Conservation (phyloP, 192 early-diverging fungal species). For the Lobulomyces angularis region DNA sequence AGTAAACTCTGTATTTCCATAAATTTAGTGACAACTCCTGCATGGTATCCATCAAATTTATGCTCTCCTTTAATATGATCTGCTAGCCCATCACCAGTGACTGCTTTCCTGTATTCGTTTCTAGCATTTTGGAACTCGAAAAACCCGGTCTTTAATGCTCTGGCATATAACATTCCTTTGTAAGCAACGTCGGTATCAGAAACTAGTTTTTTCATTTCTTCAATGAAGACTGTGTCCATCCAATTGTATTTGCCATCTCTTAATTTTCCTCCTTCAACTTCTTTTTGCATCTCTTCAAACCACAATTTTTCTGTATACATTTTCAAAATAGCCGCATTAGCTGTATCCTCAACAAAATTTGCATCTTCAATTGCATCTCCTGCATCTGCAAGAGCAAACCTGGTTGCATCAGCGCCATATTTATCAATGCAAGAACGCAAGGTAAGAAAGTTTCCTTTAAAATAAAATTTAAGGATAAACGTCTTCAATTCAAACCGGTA, state of each 20-base stretch:
- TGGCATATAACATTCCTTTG: slow-evolving; percentile 70
- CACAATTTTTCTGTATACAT: slow-evolving; percentile 83
- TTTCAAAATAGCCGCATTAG: slow-evolving; percentile 89
- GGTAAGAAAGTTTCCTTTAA: slow-evolving; percentile 89
- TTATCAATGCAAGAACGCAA: slow-evolving; percentile 61
- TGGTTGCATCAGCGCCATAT: slow-evolving; percentile 93
- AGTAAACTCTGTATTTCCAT: slow-evolving; percentile 75
- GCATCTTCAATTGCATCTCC: slow-evolving; percentile 95
- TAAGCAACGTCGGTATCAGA: slow-evolving; percentile 59
- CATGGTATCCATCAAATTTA: slow-evolving; percentile 67
- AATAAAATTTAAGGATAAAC: no score
- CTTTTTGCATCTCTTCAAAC: slow-evolving; percentile 58
- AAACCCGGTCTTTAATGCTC: slow-evolving; percentile 80
- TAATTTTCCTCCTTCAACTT: slow-evolving; percentile 33
- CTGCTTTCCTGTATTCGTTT: slow-evolving; percentile 78
- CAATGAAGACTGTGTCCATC: slow-evolving; percentile 83
- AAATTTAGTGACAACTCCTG: slow-evolving; percentile 67
- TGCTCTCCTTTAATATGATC: slow-evolving; percentile 11
- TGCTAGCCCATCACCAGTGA: slow-evolving; percentile 22
- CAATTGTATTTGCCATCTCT: slow-evolving; percentile 48
- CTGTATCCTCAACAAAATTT: slow-evolving; percentile 91
- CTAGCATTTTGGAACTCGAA: slow-evolving; percentile 80
- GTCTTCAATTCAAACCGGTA: no score
- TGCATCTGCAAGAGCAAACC: slow-evolving; percentile 89
- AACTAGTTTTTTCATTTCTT: slow-evolving; percentile 71